A percentile compares a stretch with the other conserved stretches of the same genome.
These are phyloP conservation scores for Tilletia setariae DNA, from an alignment of 1,284 basidiomycete species.

Conservation along the genomic window DNA sequence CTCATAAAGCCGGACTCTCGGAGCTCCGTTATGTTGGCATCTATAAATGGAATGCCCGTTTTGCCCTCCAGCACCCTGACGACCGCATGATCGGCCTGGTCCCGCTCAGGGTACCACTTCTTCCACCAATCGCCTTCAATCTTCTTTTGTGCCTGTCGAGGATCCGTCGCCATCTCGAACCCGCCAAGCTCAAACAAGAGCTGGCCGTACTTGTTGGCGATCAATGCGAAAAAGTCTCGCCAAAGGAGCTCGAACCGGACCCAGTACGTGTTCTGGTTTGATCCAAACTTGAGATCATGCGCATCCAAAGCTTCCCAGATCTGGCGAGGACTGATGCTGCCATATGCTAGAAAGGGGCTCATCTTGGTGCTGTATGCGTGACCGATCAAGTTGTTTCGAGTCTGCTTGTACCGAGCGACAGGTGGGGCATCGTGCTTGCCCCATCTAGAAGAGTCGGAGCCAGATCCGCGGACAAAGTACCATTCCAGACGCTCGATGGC, in stretches of 20 bases:
- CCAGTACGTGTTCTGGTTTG: conserved; percentile 58
- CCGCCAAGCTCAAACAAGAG: conserved; percentile 58
- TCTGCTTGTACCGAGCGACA: conserved; percentile 60
- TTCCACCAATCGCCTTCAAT: conserved; percentile 50
- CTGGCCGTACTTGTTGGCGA: conserved; percentile 55
- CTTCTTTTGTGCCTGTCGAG: conserved; percentile 55
- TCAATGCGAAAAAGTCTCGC: conserved; percentile 58
- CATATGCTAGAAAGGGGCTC: conserved; percentile 60
- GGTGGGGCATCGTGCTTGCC: conserved; percentile 51
- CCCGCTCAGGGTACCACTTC: conserved; percentile 38
- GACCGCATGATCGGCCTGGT: conserved; percentile 42
- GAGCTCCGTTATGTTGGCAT: conserved; percentile 62
- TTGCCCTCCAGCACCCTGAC: conserved; percentile 59
- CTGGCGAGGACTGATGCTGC: conserved; percentile 59
- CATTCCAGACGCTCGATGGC: conserved; percentile 46
- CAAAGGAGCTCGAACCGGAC: conserved; percentile 61
- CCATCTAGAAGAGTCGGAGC: conserved; percentile 39
- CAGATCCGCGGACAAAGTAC: conserved; percentile 50
- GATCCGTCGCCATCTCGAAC: conserved; percentile 57
- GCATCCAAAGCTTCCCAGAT: conserved; percentile 55
- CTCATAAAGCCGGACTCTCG: conserved; percentile 56
- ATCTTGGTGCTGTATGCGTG: conserved; percentile 62
- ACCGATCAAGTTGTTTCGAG: conserved; percentile 61
- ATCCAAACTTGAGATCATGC: conserved; percentile 54
- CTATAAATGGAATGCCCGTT: conserved; percentile 62